Base-by-base conservation (phyloP, 495 filamentous ascomycete genomes). In the Penicillium riverlandense region DNA sequence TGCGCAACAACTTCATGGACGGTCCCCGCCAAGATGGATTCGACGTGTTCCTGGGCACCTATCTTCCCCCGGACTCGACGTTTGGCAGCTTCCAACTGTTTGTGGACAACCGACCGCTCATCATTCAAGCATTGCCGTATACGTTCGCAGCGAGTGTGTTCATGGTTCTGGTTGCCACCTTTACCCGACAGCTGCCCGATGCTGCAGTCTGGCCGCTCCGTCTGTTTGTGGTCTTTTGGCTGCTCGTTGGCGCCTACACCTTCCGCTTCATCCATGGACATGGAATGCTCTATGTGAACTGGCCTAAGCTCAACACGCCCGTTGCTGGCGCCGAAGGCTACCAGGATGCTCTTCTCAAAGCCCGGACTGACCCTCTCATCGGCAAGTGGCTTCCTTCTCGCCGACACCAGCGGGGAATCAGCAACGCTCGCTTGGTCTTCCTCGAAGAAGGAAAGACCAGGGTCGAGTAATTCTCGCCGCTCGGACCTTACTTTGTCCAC, bases 401-500 rank as follows among this genome's bases (percentile, higher is more conserved):
- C 49, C 72, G 77, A 49, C 87, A 90, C 53, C 86, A 89, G 59
- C 73, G 85, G 15, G 85, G 87, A 9, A 72, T 83, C 30, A 95
- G 86, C 66, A 85, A 82, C 47, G 82, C 85, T 28, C 71, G 85
- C 35, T 78, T 92, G 38, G 78, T 84, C 37, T 88, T 85, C 59
- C 67, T 94, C 33, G 91, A 96, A 62, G 91, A 97, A 57, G 91
- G 91, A 12, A 97, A 97, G 75, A 96, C 95, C 71, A 86, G 91
- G 66, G 88, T 92, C 50, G 90, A 96, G 59, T 95, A 67, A 43
- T 31, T 40, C 22, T 39, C 32, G 28, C 11, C 15, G 28, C 34
- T 38, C 11, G 42, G 28, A 14, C 8, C 31, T 40, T 36, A 29
- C 29, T 46, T 29, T 14, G 37, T 38, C 38, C 35, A n/a, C 31